phyloP scores from a whole-genome alignment of 2,329 filamentous ascomycete species.

The Paecilomyces niveus region DNA sequence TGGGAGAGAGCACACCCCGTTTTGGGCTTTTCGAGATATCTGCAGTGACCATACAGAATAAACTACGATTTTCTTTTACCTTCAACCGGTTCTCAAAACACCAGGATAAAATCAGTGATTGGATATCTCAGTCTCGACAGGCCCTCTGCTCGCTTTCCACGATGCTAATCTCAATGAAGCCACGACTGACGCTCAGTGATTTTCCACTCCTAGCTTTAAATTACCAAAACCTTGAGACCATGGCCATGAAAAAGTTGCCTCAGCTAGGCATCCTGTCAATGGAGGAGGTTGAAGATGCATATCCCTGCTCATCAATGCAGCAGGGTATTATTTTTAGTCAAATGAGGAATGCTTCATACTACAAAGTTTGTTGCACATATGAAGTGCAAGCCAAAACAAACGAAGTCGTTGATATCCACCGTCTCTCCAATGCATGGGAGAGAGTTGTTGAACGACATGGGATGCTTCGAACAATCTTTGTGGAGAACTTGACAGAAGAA shows the following conservation, averaged over 20 bases:
- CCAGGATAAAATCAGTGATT: conserved; percentile 35
- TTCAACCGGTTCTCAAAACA: conserved; percentile 45
- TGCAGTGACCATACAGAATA: conserved; percentile 41
- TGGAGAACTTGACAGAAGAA: conserved; percentile 23
- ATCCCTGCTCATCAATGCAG: conserved; percentile 32
- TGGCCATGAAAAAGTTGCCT: conserved; percentile 31
- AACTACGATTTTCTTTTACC: conserved; percentile 44
- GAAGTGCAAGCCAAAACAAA: conserved; percentile 18
- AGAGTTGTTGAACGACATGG: conserved; percentile 24
- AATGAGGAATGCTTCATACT: conserved; percentile 25
- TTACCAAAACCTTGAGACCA: conserved; percentile 33
- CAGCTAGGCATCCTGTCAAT: conserved; percentile 24
- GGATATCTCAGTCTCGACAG: conserved; percentile 34
- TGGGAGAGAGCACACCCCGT: conserved; percentile 37
- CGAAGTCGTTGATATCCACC: conserved; percentile 17
- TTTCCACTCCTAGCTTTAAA: conserved; percentile 40
- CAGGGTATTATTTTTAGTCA: conserved; percentile 30
- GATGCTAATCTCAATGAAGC: conserved; percentile 15
- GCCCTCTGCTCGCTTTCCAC: conserved; percentile 24
- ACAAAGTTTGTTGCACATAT: conserved; percentile 32
- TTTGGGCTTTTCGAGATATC: conserved; percentile 48
- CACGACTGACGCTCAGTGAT: conserved; percentile 33
- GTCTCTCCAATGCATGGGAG: conserved; percentile 23
- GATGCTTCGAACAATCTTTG: conserved; percentile 32
- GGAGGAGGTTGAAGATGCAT: conserved; percentile 36